phyloP scores from a whole-genome alignment of 108 stramenopile genomes.

The Fragilaria crotonensis region DNA sequence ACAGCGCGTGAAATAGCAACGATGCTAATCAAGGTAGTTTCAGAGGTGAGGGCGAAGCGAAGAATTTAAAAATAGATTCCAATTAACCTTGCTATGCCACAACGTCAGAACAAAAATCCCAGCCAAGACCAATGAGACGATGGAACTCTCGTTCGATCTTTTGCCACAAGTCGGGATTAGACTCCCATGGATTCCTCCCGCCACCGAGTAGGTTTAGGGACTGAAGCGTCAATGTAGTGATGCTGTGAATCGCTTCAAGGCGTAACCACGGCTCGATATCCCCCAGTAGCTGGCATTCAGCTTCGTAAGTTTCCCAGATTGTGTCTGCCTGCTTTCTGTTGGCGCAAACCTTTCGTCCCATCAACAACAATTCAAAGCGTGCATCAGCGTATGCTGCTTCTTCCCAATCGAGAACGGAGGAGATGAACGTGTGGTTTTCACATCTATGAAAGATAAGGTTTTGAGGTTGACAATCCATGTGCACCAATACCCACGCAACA shows the following conservation, averaged over 20 bases:
- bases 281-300: conserved; percentile 26
- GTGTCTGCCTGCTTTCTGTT: conserved; percentile 54
- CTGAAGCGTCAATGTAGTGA: conserved; percentile 57
- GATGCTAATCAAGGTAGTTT: conserved; percentile 13
- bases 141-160: conserved; percentile 67
- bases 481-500: conserved; percentile 51
- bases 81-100: background rate
- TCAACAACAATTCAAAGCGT: conserved; percentile 68
- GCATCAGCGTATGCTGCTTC: conserved; percentile 78
- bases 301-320: conserved; percentile 50
- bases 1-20: conserved; percentile 58
- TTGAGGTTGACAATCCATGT: conserved; percentile 86
- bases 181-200: conserved; percentile 79
- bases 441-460: conserved; percentile 36
- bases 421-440: conserved; percentile 8
- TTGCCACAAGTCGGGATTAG: conserved; percentile 50
- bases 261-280: conserved; percentile 73
- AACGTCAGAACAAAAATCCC: background rate
- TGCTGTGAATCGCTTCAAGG: conserved; percentile 67
- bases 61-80: background rate
- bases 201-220: conserved; percentile 44
- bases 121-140: conserved; percentile 5
- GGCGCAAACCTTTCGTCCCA: conserved; percentile 76
- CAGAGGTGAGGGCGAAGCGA: background rate
- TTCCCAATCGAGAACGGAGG: conserved; percentile 82